These are phyloP conservation scores for Cronartium quercuum DNA, from an alignment of 1,284 basidiomycete genomes.

Conservation along the genomic window DNA sequence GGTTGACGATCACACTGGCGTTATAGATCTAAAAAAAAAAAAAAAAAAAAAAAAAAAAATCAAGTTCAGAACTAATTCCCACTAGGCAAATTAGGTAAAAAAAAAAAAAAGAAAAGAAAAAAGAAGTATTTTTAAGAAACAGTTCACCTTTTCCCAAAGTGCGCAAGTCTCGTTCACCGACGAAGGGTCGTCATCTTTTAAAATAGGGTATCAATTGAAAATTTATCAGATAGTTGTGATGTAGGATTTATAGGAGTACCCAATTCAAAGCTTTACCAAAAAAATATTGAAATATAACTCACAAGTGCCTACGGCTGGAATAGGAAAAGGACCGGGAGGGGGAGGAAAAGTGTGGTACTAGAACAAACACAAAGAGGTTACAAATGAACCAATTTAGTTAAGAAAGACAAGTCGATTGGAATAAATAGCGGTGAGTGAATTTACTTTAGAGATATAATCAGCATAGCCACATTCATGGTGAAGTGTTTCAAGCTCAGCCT, in stretches of 20 bases:
- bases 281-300: too few relatives aligned
- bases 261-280: too few relatives aligned
- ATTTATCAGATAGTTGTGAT: not conserved
- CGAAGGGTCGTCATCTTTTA: not conserved
- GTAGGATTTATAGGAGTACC: not conserved
- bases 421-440: constrained; percentile 48
- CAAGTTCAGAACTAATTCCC: too few relatives aligned
- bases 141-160: constrained; percentile 1
- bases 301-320: constrained; percentile 11
- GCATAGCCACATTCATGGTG: constrained; percentile 36
- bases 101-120: too few relatives aligned
- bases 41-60: too few relatives aligned
- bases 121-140: not conserved
- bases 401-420: constrained; percentile 53
- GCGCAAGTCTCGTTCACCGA: constrained; percentile 11
- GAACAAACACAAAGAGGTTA: not conserved
- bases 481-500: not conserved
- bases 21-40: constrained; percentile 24
- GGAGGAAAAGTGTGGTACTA: constrained; percentile 30
- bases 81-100: not conserved
- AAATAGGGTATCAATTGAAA: not conserved
- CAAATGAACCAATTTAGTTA: too few relatives aligned
- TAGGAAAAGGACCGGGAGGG: constrained; percentile 24
- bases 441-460: constrained; percentile 29
- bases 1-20: constrained; percentile 11